phyloP scores from a whole-genome alignment of 768 basidiomycete genomes.

The Pisolithus microcarpus region DNA sequence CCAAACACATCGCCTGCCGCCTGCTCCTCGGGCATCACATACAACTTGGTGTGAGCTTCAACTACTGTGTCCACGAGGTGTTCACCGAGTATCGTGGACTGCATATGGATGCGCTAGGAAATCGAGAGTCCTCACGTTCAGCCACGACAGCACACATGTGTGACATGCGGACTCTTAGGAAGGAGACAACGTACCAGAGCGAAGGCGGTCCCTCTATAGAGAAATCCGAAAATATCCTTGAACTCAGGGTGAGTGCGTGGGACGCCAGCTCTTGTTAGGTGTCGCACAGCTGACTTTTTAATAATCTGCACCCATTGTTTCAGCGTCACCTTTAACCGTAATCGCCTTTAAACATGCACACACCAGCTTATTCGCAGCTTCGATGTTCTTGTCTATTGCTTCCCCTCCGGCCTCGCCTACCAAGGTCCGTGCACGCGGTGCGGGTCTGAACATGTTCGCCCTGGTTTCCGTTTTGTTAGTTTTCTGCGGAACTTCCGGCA shows the following conservation, averaged over 20 bases:
- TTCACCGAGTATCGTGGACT: constrained; percentile 16
- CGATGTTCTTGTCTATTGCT: constrained; percentile 31
- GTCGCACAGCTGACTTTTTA: constrained; percentile 32
- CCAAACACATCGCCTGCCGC: not conserved
- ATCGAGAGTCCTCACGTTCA: not conserved
- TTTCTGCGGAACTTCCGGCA: constrained; percentile 39
- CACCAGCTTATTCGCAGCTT: constrained; percentile 52
- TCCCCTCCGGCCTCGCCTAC: constrained; percentile 19
- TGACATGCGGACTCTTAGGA: not conserved
- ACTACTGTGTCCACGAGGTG: constrained; percentile 27
- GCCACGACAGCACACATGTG: not conserved
- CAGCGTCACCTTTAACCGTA: not conserved
- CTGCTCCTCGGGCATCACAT: constrained; percentile 12
- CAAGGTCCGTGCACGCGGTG: constrained; percentile 12
- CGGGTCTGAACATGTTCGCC: constrained; percentile 26
- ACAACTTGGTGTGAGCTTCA: constrained; percentile 32
- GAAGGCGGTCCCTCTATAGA: constrained; percentile 36
- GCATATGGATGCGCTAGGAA: constrained; percentile 25
- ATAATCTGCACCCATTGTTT: constrained; percentile 24
- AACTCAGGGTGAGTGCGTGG: constrained; percentile 33
- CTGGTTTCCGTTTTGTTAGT: constrained; percentile 12
- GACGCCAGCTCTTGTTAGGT: constrained; percentile 27
- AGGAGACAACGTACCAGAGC: constrained; percentile 28
- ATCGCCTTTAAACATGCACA: constrained; percentile 12
- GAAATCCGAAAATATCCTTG: constrained; percentile 32